Evolutionary conservation across 176 grass and related monocot species (phyloP).

Genomic region (Bothriochloa decipiens): DNA sequence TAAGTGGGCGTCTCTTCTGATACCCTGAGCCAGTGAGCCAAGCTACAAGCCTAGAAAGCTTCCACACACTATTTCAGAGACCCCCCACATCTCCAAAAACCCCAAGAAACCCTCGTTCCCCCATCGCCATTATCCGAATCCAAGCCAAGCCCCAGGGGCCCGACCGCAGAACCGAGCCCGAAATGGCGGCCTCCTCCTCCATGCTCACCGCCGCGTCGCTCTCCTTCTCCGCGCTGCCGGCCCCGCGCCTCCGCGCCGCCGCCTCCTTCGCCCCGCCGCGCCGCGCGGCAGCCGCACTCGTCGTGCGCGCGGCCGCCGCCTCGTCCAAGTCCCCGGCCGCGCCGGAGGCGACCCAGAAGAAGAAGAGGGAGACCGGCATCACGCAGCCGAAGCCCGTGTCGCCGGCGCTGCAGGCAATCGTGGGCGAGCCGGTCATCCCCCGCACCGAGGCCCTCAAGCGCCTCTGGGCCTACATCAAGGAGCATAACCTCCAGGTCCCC

Average conservation of each 20-base stretch:
- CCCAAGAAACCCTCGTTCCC: slow-evolving; percentile 29
- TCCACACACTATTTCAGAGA: not conserved
- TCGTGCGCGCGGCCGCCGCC: slow-evolving; percentile 25
- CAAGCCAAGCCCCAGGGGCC: not conserved
- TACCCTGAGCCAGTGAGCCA: not conserved
- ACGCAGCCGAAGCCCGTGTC: slow-evolving; percentile 68
- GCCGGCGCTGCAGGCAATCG: slow-evolving; percentile 69
- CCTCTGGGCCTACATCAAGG: slow-evolving; percentile 91
- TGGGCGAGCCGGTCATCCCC: slow-evolving; percentile 70
- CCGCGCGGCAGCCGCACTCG: not conserved
- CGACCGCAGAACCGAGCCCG: not conserved
- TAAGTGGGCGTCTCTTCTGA: not conserved
- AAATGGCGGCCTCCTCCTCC: slow-evolving; percentile 56
- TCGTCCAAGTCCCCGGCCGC: slow-evolving; percentile 42
- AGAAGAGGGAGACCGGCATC: slow-evolving; percentile 66
- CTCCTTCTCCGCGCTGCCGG: slow-evolving; percentile 33
- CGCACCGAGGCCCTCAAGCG: slow-evolving; percentile 85
- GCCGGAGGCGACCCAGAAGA: slow-evolving; percentile 30
- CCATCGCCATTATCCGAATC: slow-evolving; percentile 37
- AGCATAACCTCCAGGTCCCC: slow-evolving; percentile 77
- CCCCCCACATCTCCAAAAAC: slow-evolving; percentile 11
- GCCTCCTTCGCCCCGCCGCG: not conserved
- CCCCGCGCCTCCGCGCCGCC: slow-evolving; percentile 28
- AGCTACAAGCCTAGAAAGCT: not conserved
- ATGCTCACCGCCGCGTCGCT: slow-evolving; percentile 37